A percentile compares a stretch with the other conserved stretches of the same genome.
Evolutionary conservation across 768 basidiomycete genomes (phyloP).

Genomic region (Suillus bovinus): DNA sequence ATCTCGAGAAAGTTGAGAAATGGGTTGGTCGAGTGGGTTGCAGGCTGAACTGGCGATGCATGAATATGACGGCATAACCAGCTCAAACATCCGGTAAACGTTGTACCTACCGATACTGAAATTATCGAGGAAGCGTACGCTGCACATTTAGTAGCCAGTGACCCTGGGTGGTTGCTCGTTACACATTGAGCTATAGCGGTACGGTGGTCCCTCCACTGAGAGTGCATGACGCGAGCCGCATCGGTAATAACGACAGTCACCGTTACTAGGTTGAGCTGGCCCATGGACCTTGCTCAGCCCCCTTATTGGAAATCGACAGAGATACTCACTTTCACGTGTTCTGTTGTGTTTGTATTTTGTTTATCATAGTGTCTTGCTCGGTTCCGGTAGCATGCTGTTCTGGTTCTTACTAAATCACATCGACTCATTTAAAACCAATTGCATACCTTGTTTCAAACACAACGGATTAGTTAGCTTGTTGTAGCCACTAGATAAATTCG

Average conservation of each 20-base stretch:
- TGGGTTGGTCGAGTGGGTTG: slow-evolving; percentile 98
- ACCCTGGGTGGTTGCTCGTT: slow-evolving; percentile 29
- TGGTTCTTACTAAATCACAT: too few species aligned
- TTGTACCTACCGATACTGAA: slow-evolving; percentile 98
- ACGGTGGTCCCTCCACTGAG: slow-evolving; percentile 91
- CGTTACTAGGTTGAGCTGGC: too few species aligned
- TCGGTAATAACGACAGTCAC: slow-evolving; percentile 48
- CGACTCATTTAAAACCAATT: too few species aligned
- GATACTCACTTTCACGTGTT: too few species aligned
- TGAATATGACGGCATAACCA: slow-evolving; percentile 97
- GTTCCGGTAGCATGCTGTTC: too few species aligned
- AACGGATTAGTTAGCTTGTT: slow-evolving; percentile 64
- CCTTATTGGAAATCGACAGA: too few species aligned
- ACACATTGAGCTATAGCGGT: slow-evolving; percentile 98
- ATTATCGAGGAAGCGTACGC: slow-evolving; percentile 97
- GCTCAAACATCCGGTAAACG: slow-evolving; percentile 98
- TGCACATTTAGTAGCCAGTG: slow-evolving; percentile 36
- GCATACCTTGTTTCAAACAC: too few species aligned
- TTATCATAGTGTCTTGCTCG: too few species aligned
- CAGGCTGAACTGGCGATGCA: slow-evolving; percentile 96
- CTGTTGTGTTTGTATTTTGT: too few species aligned
- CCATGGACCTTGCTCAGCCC: too few species aligned
- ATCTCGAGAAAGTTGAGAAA: slow-evolving; percentile 95
- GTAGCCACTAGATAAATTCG: slow-evolving; percentile 71
- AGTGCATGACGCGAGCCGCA: background rate